Percentiles rank a stretch among this genome's conserved stretches.
Evolutionary conservation across 768 basidiomycete genomes (phyloP).

Genomic region (Russula compacta): DNA sequence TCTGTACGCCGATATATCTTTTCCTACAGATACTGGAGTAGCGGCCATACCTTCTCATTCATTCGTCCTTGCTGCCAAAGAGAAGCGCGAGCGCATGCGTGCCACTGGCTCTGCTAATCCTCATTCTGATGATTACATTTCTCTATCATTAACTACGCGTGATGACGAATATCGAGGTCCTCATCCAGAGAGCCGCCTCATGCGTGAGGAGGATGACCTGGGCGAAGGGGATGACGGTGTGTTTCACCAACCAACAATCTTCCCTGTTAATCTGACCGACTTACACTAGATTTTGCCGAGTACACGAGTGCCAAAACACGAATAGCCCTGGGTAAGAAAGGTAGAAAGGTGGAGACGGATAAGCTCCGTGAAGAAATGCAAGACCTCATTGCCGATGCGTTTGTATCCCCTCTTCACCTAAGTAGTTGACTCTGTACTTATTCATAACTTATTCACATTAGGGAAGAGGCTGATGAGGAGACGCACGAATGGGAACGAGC

Average conservation of each 20-base stretch:
- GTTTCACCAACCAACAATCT: constrained; percentile 17
- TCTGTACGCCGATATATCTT: constrained; percentile 19
- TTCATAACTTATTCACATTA: constrained; percentile 23
- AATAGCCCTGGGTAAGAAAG: constrained; percentile 79
- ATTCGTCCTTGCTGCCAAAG: constrained; percentile 62
- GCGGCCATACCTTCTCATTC: constrained; percentile 60
- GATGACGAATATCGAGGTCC: constrained; percentile 54
- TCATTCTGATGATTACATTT: constrained; percentile 61
- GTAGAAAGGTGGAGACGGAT: constrained; percentile 57
- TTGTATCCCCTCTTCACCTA: constrained; percentile 24
- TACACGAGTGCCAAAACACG: constrained; percentile 83
- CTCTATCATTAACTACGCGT: constrained; percentile 56
- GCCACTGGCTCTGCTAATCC: constrained; percentile 33
- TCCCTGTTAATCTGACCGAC: background rate
- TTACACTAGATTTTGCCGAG: constrained; percentile 62
- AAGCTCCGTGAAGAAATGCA: constrained; percentile 63
- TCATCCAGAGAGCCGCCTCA: constrained; percentile 73
- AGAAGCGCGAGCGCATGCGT: constrained; percentile 63
- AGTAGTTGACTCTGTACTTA: constrained; percentile 6
- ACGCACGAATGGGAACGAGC: constrained; percentile 79
- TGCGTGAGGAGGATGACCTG: constrained; percentile 81
- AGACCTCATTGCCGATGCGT: constrained; percentile 80
- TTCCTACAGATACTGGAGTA: constrained; percentile 30
- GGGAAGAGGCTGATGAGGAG: constrained; percentile 79
- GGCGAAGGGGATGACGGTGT: constrained; percentile 84